These are phyloP conservation scores for Amphichorda felina DNA, from an alignment of 2,329 filamentous ascomycete genomes.

Conservation along the genomic window DNA sequence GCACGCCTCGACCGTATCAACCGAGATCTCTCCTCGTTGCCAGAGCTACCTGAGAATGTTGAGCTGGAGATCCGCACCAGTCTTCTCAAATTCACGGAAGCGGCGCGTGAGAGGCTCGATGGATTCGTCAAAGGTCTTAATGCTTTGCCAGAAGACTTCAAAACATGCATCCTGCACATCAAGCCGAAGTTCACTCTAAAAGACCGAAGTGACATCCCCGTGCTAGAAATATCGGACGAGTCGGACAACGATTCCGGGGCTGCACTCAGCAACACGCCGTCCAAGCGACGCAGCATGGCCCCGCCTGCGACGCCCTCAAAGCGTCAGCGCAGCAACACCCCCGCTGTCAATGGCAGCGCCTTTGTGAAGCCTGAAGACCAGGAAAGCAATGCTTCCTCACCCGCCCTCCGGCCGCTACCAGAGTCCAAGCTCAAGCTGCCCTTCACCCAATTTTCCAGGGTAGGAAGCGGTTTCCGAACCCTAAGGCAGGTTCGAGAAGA, in stretches of 20 bases:
- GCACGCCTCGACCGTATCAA: conserved; percentile 38
- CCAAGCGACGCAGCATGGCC: conserved; percentile 18
- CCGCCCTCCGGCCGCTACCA: conserved; percentile 6
- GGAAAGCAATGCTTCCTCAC: conserved; percentile 6
- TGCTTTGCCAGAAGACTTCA: conserved; percentile 37
- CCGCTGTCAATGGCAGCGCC: not conserved
- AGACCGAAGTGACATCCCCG: conserved; percentile 19
- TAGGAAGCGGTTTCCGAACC: conserved; percentile 29
- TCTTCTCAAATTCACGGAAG: conserved; percentile 43
- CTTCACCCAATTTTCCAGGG: conserved; percentile 24
- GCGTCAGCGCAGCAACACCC: conserved; percentile 3
- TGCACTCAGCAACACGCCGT: conserved; percentile 9
- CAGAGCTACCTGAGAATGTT: conserved; percentile 57
- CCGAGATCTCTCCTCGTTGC: conserved; percentile 42
- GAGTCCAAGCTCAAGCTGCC: conserved; percentile 10
- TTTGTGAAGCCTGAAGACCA: conserved; percentile 26
- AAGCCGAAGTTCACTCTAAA: conserved; percentile 34
- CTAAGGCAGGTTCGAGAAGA: conserved; percentile 39
- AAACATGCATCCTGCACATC: conserved; percentile 28
- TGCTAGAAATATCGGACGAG: conserved; percentile 26
- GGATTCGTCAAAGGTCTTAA: conserved; percentile 33
- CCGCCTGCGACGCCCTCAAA: conserved; percentile 5
- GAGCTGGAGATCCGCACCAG: conserved; percentile 52
- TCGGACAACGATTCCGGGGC: conserved; percentile 9
- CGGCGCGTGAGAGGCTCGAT: conserved; percentile 37